Evolutionary conservation across 805 yeast genomes (phyloP).

Genomic region (Teunomyces tritomae): DNA sequence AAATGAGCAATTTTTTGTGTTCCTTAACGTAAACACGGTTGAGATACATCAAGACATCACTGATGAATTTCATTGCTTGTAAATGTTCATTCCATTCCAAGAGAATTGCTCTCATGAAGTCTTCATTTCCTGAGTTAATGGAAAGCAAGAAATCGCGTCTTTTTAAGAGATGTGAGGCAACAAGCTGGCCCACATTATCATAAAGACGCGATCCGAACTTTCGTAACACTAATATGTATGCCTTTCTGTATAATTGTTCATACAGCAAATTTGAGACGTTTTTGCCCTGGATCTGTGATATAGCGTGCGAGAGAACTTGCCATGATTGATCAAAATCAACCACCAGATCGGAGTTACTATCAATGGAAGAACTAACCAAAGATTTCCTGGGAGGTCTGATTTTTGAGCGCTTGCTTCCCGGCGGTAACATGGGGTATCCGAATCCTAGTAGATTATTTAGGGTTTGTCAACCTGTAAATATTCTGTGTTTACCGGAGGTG

Average conservation of each 20-base stretch:
- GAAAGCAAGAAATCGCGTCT: constrained; percentile 18
- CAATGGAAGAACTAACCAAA: constrained; percentile 18
- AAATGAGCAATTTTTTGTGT: constrained; percentile 56
- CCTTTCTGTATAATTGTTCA: constrained; percentile 76
- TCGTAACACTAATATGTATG: constrained; percentile 71
- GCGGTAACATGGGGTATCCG: constrained; percentile 8
- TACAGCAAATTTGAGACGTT: constrained; percentile 74
- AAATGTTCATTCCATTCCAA: constrained; percentile 70
- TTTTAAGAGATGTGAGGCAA: constrained; percentile 44
- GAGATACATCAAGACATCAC: constrained; percentile 82
- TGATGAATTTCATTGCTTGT: constrained; percentile 69
- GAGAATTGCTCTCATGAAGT: constrained; percentile 35
- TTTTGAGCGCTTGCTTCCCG: constrained; percentile 48
- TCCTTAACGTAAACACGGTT: constrained; percentile 83
- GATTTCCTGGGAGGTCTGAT: constrained; percentile 65
- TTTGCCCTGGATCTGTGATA: constrained; percentile 65
- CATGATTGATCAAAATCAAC: constrained; percentile 67
- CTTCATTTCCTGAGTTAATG: constrained; percentile 20
- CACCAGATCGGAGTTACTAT: constrained; percentile 23
- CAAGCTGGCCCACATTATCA: constrained; percentile 51
- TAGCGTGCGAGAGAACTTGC: constrained; percentile 63
- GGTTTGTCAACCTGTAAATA: constrained; percentile 1
- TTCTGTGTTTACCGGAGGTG: neutral
- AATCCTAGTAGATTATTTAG: neutral
- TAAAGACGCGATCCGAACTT: constrained; percentile 67